phyloP scores from a whole-genome alignment of 306 rosid species.

The Acacia confusa region DNA sequence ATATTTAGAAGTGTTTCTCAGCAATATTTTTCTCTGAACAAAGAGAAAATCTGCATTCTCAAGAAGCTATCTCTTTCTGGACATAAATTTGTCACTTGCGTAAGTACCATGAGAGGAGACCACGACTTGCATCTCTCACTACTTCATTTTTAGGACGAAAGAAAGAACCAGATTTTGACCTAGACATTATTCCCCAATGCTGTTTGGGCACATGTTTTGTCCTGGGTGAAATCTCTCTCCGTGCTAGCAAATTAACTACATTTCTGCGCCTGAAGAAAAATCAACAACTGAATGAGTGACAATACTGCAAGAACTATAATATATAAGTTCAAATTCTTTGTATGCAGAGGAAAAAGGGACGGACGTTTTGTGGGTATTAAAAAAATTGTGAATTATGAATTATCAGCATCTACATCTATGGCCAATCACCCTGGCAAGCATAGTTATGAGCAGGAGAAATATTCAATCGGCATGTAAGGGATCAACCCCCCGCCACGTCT shows the following conservation, averaged over 20 bases:
- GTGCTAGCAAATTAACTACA: slow-evolving; percentile 41
- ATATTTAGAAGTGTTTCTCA: slow-evolving; percentile 18
- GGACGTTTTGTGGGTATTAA: not conserved
- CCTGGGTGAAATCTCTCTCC: slow-evolving; percentile 51
- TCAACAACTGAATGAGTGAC: slow-evolving; percentile 13
- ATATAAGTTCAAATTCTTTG: not conserved
- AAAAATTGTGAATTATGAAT: not conserved
- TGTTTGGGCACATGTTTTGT: slow-evolving; percentile 39
- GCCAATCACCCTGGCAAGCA: not conserved
- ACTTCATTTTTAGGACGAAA: slow-evolving; percentile 29
- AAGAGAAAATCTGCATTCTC: not conserved
- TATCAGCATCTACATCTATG: not conserved
- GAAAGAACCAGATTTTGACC: slow-evolving; percentile 31
- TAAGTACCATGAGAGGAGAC: slow-evolving; percentile 53
- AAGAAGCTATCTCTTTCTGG: not conserved
- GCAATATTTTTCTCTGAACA: slow-evolving; percentile 2
- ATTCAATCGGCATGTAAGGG: not conserved
- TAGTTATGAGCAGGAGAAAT: not conserved
- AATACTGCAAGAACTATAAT: not conserved
- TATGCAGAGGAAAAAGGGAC: not conserved
- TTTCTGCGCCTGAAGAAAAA: slow-evolving; percentile 40
- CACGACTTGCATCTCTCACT: slow-evolving; percentile 34
- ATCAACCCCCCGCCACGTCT: not conserved
- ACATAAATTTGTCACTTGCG: not conserved
- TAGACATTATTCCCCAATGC: slow-evolving; percentile 45